Base-by-base conservation (phyloP, 2,329 filamentous ascomycete species). In the Fusarium anthophilum region DNA sequence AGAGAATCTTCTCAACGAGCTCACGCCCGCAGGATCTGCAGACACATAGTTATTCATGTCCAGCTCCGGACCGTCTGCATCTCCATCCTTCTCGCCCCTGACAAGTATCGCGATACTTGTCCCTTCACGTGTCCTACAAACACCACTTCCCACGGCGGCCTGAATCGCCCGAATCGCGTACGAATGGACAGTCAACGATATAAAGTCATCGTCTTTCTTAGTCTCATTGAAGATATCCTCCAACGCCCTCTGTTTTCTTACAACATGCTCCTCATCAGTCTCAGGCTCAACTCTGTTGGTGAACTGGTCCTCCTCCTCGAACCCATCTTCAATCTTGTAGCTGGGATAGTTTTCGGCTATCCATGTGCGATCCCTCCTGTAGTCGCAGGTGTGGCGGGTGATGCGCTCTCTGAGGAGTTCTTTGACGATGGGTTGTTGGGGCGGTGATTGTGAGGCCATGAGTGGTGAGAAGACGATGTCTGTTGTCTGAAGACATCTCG, bases 331-430 rank as follows among this genome's bases (percentile, higher is more conserved):
- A 50, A 91, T 84, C 6, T 67, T 72, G 76, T 86, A 91, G 26
- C 76, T 77, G 0, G 89, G 89, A 69, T 87, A 91, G 38, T 83
- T 81, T 20, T 81, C 69, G 3, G 80, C 80, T 69, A 92, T 90
- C 77, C 83, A 86, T 1, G 84, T 82, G 48, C 82, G 83, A 13
- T 82, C 79, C 56, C 85, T 86, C 22, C 90, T 84, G 22, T 87
- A 84, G 78, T 92, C 90, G 77, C 90, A 92, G 0, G 89, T 91
- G 77, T 92, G 90, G 61, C 87, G 83, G 14, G 88, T 90, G 65
- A 90, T 85, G 6, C 87, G 86, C 78, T 92, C 90, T 26, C 91
- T 84, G 20, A 91, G 82, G 9, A 86, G 78, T 66, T 92, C 90
- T 77, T 90, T 91, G 76, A 92, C 80, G 4, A 85, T 80, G 0